Percentiles rank a stretch among this genome's conserved stretches.
These are phyloP conservation scores for Vanilla planifolia DNA, from an alignment of 106 monocot genomes.

Conservation along the genomic window DNA sequence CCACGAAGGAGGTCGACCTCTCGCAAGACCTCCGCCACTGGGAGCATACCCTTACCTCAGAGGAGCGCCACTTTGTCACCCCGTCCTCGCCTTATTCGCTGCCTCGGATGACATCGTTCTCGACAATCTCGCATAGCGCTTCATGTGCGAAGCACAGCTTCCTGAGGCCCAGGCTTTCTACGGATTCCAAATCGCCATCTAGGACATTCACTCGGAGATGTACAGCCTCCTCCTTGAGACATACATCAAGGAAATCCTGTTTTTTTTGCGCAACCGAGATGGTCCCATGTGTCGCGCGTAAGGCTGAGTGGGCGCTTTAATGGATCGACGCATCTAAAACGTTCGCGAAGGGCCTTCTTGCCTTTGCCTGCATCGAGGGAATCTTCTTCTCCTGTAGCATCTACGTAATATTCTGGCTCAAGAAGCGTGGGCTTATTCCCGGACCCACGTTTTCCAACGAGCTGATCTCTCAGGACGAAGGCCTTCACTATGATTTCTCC, in stretches of 20 bases:
- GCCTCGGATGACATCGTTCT: constrained; percentile 83
- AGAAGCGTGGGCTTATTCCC: constrained; percentile 68
- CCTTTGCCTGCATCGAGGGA: constrained; percentile 68
- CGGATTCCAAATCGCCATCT: constrained; percentile 73
- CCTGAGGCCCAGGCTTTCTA: constrained; percentile 63
- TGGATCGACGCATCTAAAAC: constrained; percentile 45
- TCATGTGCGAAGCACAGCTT: constrained; percentile 51
- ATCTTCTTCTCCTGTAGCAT: constrained; percentile 75
- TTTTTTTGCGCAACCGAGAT: constrained; percentile 62
- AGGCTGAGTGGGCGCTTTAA: constrained; percentile 59
- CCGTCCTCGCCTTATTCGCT: constrained; percentile 93
- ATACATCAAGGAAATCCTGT: constrained; percentile 50
- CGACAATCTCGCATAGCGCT: constrained; percentile 69
- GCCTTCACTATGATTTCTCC: constrained; percentile 89
- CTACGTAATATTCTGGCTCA: constrained; percentile 73
- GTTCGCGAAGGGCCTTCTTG: constrained; percentile 52
- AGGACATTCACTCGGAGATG: constrained; percentile 77
- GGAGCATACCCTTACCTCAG: constrained; percentile 39
- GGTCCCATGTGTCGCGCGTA: constrained; percentile 42
- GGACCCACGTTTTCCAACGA: constrained; percentile 67
- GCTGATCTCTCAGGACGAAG: constrained; percentile 89
- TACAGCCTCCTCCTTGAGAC: constrained; percentile 59
- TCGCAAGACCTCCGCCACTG: constrained; percentile 65
- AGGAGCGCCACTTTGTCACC: constrained; percentile 88
- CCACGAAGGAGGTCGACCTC: constrained; percentile 88